A percentile compares a stretch with the other conserved stretches of the same genome.
phyloP scores from a whole-genome alignment of 2,329 filamentous ascomycete species.

The Claviceps citrina region DNA sequence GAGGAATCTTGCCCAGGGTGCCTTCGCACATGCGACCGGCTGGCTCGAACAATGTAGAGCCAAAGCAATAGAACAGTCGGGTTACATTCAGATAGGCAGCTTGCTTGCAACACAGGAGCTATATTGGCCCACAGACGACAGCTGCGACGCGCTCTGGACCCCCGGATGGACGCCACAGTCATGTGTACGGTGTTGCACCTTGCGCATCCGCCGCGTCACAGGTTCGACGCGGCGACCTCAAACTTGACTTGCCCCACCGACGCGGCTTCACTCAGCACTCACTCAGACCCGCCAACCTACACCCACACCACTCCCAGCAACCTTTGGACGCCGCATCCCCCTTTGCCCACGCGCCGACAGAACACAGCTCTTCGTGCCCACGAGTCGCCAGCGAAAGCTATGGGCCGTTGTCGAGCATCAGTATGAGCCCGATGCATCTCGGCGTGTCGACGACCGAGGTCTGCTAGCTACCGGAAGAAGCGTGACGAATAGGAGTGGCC shows the following conservation, averaged over 20 bases:
- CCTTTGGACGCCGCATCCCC: not conserved
- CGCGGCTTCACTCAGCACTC: too few relatives aligned
- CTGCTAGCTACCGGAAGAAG: not conserved
- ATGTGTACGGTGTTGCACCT: too few relatives aligned
- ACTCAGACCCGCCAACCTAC: not conserved
- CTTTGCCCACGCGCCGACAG: not conserved
- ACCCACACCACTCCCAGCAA: not conserved
- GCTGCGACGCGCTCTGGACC: too few relatives aligned
- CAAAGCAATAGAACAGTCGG: too few relatives aligned
- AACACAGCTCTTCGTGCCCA: not conserved
- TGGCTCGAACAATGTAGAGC: too few relatives aligned
- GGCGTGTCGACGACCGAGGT: not conserved
- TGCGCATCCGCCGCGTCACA: not conserved
- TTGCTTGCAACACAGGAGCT: too few relatives aligned
- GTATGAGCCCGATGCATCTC: conserved; percentile 1
- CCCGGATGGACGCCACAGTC: too few relatives aligned
- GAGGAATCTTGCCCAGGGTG: too few relatives aligned
- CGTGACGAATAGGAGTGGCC: not conserved
- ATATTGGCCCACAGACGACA: too few relatives aligned
- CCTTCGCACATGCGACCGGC: too few relatives aligned
- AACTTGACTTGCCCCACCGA: too few relatives aligned
- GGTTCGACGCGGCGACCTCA: not conserved
- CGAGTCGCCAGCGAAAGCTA: not conserved
- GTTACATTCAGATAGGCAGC: too few relatives aligned
- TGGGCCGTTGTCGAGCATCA: not conserved